Conservation (phyloP, 768 basidiomycete genomes). For the Termitomyces sp. region DNA sequence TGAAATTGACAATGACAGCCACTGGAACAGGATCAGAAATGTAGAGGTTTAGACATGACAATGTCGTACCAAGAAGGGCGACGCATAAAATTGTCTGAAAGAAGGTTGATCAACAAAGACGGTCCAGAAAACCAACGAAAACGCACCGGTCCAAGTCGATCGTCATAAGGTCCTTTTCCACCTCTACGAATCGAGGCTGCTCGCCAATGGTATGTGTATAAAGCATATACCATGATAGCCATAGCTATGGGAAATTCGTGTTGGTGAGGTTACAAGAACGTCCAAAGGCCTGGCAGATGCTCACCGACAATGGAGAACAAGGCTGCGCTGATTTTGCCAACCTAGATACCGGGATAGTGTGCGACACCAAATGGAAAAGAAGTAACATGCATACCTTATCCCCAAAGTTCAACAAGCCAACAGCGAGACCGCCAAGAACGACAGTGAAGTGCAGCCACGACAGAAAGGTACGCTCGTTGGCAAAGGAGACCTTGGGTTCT, state of each 20-base stretch:
- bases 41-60: background rate
- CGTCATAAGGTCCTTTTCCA: conserved; percentile 93
- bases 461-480: conserved; percentile 92
- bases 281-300: background rate
- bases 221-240: conserved; percentile 94
- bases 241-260: conserved; percentile 51
- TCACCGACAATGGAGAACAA: conserved; percentile 93
- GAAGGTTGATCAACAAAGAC: background rate
- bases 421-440: conserved; percentile 92
- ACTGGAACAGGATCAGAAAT: conserved; percentile 34
- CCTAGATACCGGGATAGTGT: conserved; percentile 33
- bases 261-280: conserved; percentile 4
- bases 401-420: conserved; percentile 96
- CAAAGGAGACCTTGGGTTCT: conserved; percentile 93
- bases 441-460: conserved; percentile 99
- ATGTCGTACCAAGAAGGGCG: conserved; percentile 64
- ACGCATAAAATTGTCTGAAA: conserved; percentile 75
- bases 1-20: conserved; percentile 80
- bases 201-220: conserved; percentile 95
- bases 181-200: conserved; percentile 88
- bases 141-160: conserved; percentile 90
- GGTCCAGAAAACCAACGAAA: background rate
- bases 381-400: conserved; percentile 62
- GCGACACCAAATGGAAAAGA: background rate
- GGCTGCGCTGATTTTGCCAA: conserved; percentile 92